phyloP scores from a whole-genome alignment of 805 yeast species.

The Wickerhamiella cacticola region DNA sequence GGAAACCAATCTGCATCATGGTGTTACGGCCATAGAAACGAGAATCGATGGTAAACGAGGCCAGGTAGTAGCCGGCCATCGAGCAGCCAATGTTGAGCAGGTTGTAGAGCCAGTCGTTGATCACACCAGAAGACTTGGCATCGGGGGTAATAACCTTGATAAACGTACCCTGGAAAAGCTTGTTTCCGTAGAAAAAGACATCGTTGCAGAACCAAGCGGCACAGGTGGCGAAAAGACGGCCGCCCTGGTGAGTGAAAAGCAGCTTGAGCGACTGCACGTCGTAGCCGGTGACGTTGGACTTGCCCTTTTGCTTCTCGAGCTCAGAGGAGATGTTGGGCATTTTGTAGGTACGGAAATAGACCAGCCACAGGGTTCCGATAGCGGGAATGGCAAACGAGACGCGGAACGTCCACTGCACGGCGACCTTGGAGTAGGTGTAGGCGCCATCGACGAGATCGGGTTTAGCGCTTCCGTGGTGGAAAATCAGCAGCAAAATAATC shows the following conservation, averaged over 20 bases:
- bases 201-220: conserved; percentile 54
- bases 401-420: conserved; percentile 33
- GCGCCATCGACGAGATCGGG: conserved; percentile 15
- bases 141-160: conserved; percentile 35
- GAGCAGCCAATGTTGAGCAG: conserved; percentile 57
- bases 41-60: conserved; percentile 43
- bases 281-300: conserved; percentile 30
- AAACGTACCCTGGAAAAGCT: conserved; percentile 36
- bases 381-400: conserved; percentile 31
- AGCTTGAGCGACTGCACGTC: conserved; percentile 26
- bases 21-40: conserved; percentile 43
- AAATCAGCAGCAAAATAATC: conserved; percentile 22
- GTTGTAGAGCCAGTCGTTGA: conserved; percentile 38
- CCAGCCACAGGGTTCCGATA: conserved; percentile 31
- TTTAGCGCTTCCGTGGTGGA: conserved; percentile 26
- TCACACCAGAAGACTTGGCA: conserved; percentile 37
- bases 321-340: conserved; percentile 28
- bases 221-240: conserved; percentile 40
- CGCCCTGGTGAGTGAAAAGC: conserved; percentile 25
- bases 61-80: conserved; percentile 51
- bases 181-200: conserved; percentile 54
- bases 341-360: conserved; percentile 30
- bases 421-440: conserved; percentile 25
- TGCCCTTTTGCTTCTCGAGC: conserved; percentile 26
- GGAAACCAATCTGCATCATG: conserved; percentile 45